phyloP scores from a whole-genome alignment of 2,329 filamentous ascomycete genomes.

The Pseudogymnoascus sp. region DNA sequence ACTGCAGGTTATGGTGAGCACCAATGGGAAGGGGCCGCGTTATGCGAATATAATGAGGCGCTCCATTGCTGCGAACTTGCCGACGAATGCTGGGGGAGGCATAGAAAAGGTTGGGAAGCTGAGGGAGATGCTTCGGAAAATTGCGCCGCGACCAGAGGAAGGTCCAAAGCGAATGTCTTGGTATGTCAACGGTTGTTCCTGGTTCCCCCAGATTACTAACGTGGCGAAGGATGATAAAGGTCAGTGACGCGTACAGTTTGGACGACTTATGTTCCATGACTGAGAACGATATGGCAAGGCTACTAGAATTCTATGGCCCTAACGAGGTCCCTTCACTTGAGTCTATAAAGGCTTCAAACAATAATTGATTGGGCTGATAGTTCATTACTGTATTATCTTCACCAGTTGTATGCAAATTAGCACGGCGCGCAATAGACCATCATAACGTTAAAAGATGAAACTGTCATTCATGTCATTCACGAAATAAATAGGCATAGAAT shows the following conservation, averaged over 20 bases:
- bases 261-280: constrained; percentile 76
- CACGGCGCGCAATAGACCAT: not conserved
- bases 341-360: constrained; percentile 45
- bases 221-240: constrained; percentile 68
- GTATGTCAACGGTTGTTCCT: constrained; percentile 36
- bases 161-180: constrained; percentile 86
- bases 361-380: not conserved
- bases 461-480: not conserved
- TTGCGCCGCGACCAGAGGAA: constrained; percentile 64
- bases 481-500: not conserved
- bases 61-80: constrained; percentile 69
- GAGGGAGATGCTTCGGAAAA: constrained; percentile 65
- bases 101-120: constrained; percentile 77
- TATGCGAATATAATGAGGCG: constrained; percentile 78
- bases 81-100: constrained; percentile 71
- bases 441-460: constrained; percentile 21
- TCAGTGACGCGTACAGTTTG: constrained; percentile 79
- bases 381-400: not conserved
- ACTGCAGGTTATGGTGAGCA: constrained; percentile 96
- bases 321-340: constrained; percentile 48
- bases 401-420: not conserved
- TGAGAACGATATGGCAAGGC: constrained; percentile 72
- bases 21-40: constrained; percentile 90
- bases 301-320: constrained; percentile 65
- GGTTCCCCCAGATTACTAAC: constrained; percentile 24